phyloP scores from a whole-genome alignment of 2,329 filamentous ascomycete genomes.

The Aspergillus japonicus region DNA sequence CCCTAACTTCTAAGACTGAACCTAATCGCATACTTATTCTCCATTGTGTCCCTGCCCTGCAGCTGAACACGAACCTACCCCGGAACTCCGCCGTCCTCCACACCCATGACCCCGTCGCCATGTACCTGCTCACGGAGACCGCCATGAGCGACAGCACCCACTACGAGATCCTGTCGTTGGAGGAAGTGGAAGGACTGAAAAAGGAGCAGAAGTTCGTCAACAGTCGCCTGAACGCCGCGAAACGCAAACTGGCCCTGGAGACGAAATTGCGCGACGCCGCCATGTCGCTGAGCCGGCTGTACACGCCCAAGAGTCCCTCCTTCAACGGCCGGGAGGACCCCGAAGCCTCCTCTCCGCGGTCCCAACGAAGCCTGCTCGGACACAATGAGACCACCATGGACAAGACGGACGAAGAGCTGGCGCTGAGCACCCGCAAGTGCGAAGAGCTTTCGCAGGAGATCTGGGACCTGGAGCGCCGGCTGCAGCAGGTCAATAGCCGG shows the following conservation, averaged over 20 bases:
- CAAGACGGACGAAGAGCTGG: constrained; percentile 71
- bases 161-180: constrained; percentile 82
- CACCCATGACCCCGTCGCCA: constrained; percentile 64
- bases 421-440: constrained; percentile 73
- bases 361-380: constrained; percentile 51
- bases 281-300: constrained; percentile 77
- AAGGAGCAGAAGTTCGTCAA: constrained; percentile 73
- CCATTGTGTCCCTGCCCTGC: background rate
- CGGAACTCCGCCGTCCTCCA: constrained; percentile 42
- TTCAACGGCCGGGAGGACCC: constrained; percentile 43
- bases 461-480: constrained; percentile 72
- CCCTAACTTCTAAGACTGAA: background rate
- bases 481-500: constrained; percentile 70
- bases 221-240: constrained; percentile 76
- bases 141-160: constrained; percentile 83
- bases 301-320: constrained; percentile 62
- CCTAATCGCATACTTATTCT: constrained; percentile 2
- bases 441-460: constrained; percentile 81
- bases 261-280: constrained; percentile 94
- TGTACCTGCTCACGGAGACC: constrained; percentile 91
- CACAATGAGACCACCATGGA: constrained; percentile 41
- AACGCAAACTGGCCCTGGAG: constrained; percentile 82
- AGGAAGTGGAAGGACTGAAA: constrained; percentile 89
- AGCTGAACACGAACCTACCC: constrained; percentile 54
- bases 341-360: constrained; percentile 44